Conservation (phyloP, 106 monocot species). For the Phalaenopsis equestris region DNA sequence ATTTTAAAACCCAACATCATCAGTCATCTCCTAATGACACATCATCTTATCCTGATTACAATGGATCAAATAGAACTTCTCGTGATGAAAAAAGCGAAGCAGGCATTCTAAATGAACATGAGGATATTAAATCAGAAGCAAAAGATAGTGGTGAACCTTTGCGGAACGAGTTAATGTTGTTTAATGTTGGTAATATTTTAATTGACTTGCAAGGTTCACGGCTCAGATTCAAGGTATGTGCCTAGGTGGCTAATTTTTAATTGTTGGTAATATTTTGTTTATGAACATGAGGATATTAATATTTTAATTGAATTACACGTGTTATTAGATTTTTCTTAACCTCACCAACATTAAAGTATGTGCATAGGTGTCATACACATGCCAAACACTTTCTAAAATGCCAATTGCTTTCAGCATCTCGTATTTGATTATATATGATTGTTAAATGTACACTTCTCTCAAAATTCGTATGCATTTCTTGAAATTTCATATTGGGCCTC, state of each 20-base stretch:
- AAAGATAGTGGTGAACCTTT: constrained; percentile 12
- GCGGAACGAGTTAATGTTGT: constrained; percentile 4
- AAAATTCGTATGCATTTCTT: background rate
- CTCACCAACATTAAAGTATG: background rate
- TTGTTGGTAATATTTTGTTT: no score
- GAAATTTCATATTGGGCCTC: background rate
- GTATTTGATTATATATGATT: background rate
- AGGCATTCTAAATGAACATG: constrained; percentile 6
- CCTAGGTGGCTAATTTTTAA: background rate
- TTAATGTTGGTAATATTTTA: constrained; percentile 33
- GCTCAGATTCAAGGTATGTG: constrained; percentile 43
- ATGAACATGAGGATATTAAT: no score
- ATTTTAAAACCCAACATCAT: constrained; percentile 13
- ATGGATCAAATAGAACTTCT: constrained; percentile 10
- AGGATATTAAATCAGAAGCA: constrained; percentile 13
- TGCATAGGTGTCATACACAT: background rate
- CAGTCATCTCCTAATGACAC: constrained; percentile 4
- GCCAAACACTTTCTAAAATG: background rate
- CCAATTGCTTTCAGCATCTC: background rate
- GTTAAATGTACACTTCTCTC: background rate
- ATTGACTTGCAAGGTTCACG: constrained; percentile 42
- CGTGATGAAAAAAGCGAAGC: constrained; percentile 21
- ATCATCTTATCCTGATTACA: background rate
- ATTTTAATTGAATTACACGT: background rate
- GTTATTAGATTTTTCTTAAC: background rate